Base-by-base conservation (phyloP, 345 rosid species). In the Iberis pinnata region DNA sequence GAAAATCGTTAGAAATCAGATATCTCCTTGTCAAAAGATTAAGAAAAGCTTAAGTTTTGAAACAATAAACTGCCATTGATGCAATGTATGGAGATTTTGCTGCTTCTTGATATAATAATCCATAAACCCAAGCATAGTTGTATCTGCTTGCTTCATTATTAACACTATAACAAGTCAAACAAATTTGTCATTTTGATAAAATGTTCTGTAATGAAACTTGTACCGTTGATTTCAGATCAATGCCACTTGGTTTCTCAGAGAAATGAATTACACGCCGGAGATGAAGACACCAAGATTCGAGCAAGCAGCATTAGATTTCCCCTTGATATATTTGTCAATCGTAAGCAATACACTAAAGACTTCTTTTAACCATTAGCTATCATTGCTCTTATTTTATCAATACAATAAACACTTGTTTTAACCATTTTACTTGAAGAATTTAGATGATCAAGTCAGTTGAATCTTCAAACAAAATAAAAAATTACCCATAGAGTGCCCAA, bases 11-110 rank as follows among this genome's bases (percentile, higher is more conserved):
- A 57, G 88, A 83, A 35, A 26, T 67, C 0, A 86, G 94, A 73
- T 78, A 78, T 44, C 69, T 26, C 53, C 67, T 64, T 80, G 81
- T 83, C 32, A 86, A 73, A 67, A 89, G 82, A 45, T 80, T 78
- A 14, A 80, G 47, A 50, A 89, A 71, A 44, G 81, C 77, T 24
- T 89, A 86, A 16, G 82, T 81, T 72, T 73, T 86, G 71, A 89
- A 86, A 68, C 81, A 43, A 66, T 86, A 89, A 53, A 86, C 73
- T 53, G 93, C 97, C 95, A 89, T 89, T 35, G 95, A 89, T 46
- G 97, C 95, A 61, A 86, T 78, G 67, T 78, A 83, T 2, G 86
- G 89, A 37, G 61, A 66, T 37, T 70, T 76, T 32, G 5, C 58
- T 37, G 86, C 84, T 43, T 89, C 88, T 51, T 78, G 49, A 62